A percentile compares a stretch with the other conserved stretches of the same genome.
These are phyloP conservation scores for Drechslerella stenobrocha DNA, from an alignment of 2,329 filamentous ascomycete genomes.

Conservation along the genomic window DNA sequence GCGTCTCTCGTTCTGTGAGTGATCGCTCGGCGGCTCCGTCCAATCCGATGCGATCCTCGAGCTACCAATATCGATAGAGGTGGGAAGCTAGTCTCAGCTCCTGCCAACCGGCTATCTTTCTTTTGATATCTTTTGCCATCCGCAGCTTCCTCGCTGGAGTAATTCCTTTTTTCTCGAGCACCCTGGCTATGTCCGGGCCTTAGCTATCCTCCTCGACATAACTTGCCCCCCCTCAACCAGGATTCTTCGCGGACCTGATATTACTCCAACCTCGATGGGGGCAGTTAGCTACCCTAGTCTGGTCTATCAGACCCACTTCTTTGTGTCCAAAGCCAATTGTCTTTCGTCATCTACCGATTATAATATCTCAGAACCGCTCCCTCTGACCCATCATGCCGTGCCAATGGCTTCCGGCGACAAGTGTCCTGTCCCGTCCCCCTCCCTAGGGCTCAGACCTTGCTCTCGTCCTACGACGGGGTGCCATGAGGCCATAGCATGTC, in stretches of 20 bases:
- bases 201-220: constrained; percentile 11
- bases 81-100: constrained; percentile 44
- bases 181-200: constrained; percentile 25
- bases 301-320: constrained; percentile 20
- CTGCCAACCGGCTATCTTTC: constrained; percentile 20
- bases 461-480: constrained; percentile 2
- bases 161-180: constrained; percentile 37
- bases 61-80: constrained; percentile 36
- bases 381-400: constrained; percentile 7
- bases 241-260: constrained; percentile 19
- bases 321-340: constrained; percentile 33
- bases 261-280: constrained; percentile 10
- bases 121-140: constrained; percentile 46
- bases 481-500: constrained; percentile 12
- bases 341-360: constrained; percentile 35
- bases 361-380: constrained; percentile 22
- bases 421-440: constrained; percentile 19
- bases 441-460: constrained; percentile 48
- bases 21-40: too few species aligned
- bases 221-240: constrained; percentile 33
- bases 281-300: background rate
- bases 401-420: constrained; percentile 34
- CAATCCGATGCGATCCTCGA: constrained; percentile 24
- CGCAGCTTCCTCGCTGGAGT: constrained; percentile 16
- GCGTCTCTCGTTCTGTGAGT: too few species aligned